A percentile compares a stretch with the other conserved stretches of the same genome.
Evolutionary conservation across 2,329 filamentous ascomycete species (phyloP).

Genomic region (Alternaria hordeiaustralica): DNA sequence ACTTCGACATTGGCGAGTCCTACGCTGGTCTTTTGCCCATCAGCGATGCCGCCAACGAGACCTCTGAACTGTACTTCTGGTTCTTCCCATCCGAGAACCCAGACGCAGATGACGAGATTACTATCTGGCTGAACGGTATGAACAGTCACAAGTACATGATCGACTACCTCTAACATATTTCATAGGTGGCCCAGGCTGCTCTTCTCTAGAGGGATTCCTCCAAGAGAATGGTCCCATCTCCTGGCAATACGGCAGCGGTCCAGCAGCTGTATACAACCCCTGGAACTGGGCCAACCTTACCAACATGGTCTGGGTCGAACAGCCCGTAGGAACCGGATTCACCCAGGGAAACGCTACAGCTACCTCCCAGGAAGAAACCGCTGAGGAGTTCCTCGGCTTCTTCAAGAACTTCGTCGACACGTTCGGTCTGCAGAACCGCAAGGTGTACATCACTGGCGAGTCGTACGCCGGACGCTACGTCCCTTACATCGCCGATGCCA

Average conservation of each 20-base stretch:
- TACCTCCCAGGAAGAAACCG: conserved; percentile 70
- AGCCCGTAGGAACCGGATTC: conserved; percentile 72
- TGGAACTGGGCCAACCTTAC: conserved; percentile 63
- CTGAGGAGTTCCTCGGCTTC: conserved; percentile 76
- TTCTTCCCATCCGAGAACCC: conserved; percentile 61
- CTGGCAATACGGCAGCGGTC: conserved; percentile 53
- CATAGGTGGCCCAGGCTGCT: conserved; percentile 52
- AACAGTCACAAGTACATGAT: neutral
- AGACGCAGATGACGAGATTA: conserved; percentile 57
- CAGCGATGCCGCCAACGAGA: conserved; percentile 53
- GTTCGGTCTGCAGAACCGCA: conserved; percentile 69
- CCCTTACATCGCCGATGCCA: conserved; percentile 74
- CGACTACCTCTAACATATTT: neutral
- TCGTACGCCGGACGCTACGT: conserved; percentile 70
- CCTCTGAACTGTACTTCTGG: conserved; percentile 61
- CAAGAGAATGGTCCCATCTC: conserved; percentile 57
- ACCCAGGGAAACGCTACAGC: conserved; percentile 69
- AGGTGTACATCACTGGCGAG: conserved; percentile 77
- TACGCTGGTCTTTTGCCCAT: conserved; percentile 62
- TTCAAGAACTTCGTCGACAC: conserved; percentile 79
- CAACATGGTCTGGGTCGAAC: conserved; percentile 79
- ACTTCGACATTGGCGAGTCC: conserved; percentile 54
- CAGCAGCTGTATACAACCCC: conserved; percentile 51
- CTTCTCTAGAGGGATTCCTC: conserved; percentile 56
- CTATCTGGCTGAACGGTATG: conserved; percentile 54